Base-by-base conservation (phyloP, 352 stramenopile genomes). In the Globisporangium camurandrum region DNA sequence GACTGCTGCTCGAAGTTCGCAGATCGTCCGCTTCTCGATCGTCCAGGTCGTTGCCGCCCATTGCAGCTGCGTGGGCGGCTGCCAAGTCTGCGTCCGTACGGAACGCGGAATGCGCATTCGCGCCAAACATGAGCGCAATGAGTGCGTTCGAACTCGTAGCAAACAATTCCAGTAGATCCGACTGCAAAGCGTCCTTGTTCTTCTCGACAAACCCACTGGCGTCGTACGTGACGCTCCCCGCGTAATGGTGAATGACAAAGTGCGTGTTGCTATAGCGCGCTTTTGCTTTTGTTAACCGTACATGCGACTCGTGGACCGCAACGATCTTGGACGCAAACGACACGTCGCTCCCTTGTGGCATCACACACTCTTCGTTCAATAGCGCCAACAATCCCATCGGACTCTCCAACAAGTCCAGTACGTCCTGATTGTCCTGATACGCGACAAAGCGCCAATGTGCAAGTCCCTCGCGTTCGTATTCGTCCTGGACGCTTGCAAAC, bases 341-440 rank as follows among this genome's bases (percentile, higher is more conserved):
- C 39, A 71, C 34, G 50, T 97, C 86, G 23, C 75, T 91, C 8
- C 88, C 88, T 67, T 90, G 93, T 3, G 86, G 84, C 14, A 83
- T 69, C 40, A 96, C 84, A 51, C 84, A 95, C 56, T 97, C 88
- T 67, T 97, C 88, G 51, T 97, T 95, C 12, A 97, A 69, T 26
- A 97, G 61, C 19, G 84, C 72, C 58, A 97, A 90, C 11, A 97
- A 51, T 16, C 87, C 88, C 69, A 95, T 93, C 24, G 80, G 88
- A 36, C 83, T 90, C 59, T 97, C 88, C 3, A 96, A 61, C 49
- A 97, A 56, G 39, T 95, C 84, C 31, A 97, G 66, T 64, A 95
- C 91, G 37, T 95, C 82, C 54, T 94, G 84, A 58, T 97, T 97
- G 61, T 97, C 88, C 37, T 75, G 73, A 57, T 88, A 96, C 51